Percentiles rank a stretch among this genome's conserved stretches.
These are phyloP conservation scores for Straminergon stramineum DNA, from an alignment of 225 moss, liverwort and hornwort genomes.

Conservation along the genomic window DNA sequence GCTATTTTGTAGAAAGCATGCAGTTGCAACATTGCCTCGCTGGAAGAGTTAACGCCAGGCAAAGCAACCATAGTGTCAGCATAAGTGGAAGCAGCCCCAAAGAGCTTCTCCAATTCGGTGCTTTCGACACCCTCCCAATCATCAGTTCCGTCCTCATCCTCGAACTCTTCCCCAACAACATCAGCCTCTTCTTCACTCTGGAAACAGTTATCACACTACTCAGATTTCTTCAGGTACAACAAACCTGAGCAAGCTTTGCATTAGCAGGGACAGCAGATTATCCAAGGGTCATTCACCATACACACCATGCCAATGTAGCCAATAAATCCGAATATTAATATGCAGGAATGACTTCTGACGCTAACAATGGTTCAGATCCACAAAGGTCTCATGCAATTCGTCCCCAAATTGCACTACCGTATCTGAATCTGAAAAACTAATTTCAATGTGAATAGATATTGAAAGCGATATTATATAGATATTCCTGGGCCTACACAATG, in stretches of 20 bases:
- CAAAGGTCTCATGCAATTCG: not conserved
- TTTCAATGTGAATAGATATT: not conserved
- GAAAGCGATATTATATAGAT: not conserved
- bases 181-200: slow-evolving; percentile 26
- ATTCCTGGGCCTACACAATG: not conserved
- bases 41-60: slow-evolving; percentile 67
- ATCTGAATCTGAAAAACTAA: not conserved
- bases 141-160: slow-evolving; percentile 52
- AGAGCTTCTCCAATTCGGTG: slow-evolving; percentile 79
- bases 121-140: slow-evolving; percentile 98
- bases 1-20: slow-evolving; percentile 91
- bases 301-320: not conserved
- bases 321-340: not conserved
- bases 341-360: not conserved
- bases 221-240: slow-evolving; percentile 1
- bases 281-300: not conserved
- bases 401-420: not conserved
- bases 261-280: not conserved
- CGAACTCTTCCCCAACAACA: slow-evolving; percentile 9
- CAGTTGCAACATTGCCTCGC: slow-evolving; percentile 68
- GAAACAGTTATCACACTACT: slow-evolving; percentile 24
- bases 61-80: slow-evolving; percentile 61
- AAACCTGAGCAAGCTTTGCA: not conserved
- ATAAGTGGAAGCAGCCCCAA: slow-evolving; percentile 77
- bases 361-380: not conserved